Percentiles rank a stretch among this genome's conserved stretches.
Conservation (phyloP, 164 flowering plant genomes). For the Hamamelis virginiana region DNA sequence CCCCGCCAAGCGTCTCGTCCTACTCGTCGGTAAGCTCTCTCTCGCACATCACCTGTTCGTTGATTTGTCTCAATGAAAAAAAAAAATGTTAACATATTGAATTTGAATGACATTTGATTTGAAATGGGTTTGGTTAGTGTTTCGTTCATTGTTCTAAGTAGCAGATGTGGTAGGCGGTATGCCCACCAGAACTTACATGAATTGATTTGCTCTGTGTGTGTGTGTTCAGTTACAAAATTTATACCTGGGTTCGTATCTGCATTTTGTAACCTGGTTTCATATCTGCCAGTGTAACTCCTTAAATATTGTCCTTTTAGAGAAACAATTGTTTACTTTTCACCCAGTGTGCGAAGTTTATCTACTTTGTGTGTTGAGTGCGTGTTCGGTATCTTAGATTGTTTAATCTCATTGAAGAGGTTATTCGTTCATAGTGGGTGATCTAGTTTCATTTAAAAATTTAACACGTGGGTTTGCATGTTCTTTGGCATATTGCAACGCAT, state of each 20-base stretch:
- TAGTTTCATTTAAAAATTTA: background rate
- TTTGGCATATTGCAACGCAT: background rate
- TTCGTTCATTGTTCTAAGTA: background rate
- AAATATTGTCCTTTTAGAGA: no score
- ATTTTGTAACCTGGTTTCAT: no score
- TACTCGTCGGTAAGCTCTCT: slow-evolving; percentile 57
- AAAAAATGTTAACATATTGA: no score
- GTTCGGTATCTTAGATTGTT: background rate
- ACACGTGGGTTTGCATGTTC: background rate
- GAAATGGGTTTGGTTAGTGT: background rate
- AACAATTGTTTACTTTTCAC: no score
- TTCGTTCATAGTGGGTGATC: background rate
- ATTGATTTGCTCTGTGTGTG: no score
- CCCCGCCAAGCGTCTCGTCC: slow-evolving; percentile 95
- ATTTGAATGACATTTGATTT: background rate
- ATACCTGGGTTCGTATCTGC: no score
- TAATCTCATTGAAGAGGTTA: background rate
- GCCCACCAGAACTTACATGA: no score
- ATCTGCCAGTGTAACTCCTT: no score
- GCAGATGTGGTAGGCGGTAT: no score
- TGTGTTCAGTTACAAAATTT: no score
- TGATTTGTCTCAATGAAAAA: slow-evolving; percentile 8
- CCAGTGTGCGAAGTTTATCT: no score
- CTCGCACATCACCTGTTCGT: slow-evolving; percentile 1
- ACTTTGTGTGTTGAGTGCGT: background rate